Base-by-base conservation (phyloP, 1,139 yeast species). In the Saccharomyces hybrid region DNA sequence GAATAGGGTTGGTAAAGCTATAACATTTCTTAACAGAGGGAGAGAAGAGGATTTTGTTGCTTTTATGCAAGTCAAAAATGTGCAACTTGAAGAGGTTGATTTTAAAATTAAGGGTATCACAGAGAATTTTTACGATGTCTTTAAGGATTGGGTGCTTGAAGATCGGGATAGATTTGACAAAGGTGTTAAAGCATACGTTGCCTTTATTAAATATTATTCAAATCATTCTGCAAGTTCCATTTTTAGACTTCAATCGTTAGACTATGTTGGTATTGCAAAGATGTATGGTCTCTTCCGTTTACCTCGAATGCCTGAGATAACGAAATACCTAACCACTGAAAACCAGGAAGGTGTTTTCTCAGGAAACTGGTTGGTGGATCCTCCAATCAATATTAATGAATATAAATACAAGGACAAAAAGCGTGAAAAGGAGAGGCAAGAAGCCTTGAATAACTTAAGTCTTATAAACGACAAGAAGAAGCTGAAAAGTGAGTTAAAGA, bases 261-360 rank as follows among this genome's bases (percentile, higher is more conserved):
- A 91, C 67, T 85, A 87, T 62, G 69, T 84, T 29, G 87, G 85
- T 0, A 60, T 85, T 13, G 96, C 95, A 0, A 79, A 76, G 59
- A 77, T 87, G 73, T 90, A 87, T 70, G 96, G 96, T 1, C 71
- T 95, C 11, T 71, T 88, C 50, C 77, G 97, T 61, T 72, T 93
- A 53, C 99, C 99, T 6, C 82, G 84, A 62, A 95, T 95, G 98
- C 99, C 99, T 0, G 99, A 95, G 68, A 76, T 88, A 27, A 76
- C 75, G 31, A 76, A 74, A 55, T 76, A 77, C 62, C 73, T 86
- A 28, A 38, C 16, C 2, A 49, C 49, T n/a, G 53, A 52, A 25
- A 64, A 66, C 23, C 51, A 51, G 3, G 54, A 59, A 11, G 54
- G 50, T 3, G 51, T 61, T n/a, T 66, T 60, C 49, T 63, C 68